Conservation (phyloP, 495 filamentous ascomycete species). For the Penicillium longicatenatum region DNA sequence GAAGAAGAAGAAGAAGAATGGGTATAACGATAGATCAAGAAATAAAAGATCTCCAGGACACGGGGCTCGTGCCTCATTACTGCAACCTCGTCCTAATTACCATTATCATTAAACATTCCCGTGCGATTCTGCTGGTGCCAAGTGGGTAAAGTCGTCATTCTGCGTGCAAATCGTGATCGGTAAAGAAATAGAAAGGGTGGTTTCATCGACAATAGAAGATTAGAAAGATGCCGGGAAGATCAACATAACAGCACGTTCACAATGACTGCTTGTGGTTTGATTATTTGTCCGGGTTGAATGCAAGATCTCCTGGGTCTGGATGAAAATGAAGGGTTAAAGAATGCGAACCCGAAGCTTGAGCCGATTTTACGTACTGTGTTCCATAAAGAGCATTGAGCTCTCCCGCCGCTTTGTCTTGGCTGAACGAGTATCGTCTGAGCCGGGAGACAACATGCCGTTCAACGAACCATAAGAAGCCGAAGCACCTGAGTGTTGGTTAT, state of each 20-base stretch:
- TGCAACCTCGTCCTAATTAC: slow-evolving; percentile 33
- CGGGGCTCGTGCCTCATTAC: slow-evolving; percentile 5
- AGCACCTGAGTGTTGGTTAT: slow-evolving; percentile 25
- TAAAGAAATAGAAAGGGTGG: slow-evolving; percentile 7
- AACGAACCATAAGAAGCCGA: slow-evolving; percentile 40
- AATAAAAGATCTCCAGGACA: slow-evolving; percentile 14
- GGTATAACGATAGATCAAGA: slow-evolving; percentile 34
- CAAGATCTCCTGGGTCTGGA: slow-evolving; percentile 15
- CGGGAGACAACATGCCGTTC: slow-evolving; percentile 44
- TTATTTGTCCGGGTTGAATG: slow-evolving; percentile 20
- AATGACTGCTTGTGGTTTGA: background rate
- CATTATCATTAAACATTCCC: slow-evolving; percentile 44
- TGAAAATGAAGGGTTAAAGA: background rate
- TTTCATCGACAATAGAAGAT: slow-evolving; percentile 6
- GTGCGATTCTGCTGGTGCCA: slow-evolving; percentile 26
- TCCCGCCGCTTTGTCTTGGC: slow-evolving; percentile 57
- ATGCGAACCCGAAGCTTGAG: background rate
- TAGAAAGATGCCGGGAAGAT: slow-evolving; percentile 1
- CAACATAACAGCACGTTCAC: background rate
- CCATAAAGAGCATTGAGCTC: slow-evolving; percentile 59
- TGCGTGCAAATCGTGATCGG: slow-evolving; percentile 36
- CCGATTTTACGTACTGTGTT: background rate
- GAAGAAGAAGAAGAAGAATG: slow-evolving; percentile 18
- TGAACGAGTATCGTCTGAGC: slow-evolving; percentile 37
- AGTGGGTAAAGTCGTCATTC: slow-evolving; percentile 30